Conservation (phyloP, 345 rosid genomes). For the rapeseed (Brassica napus) region Da-Ae NC_063442.1:43098001-43098500, state of each 20-base stretch:
- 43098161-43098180: conserved; percentile 89
- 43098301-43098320: conserved; percentile 86
- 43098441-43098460: conserved; percentile 92
- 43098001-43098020: conserved; percentile 81
- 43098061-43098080: conserved; percentile 43
- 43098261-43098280: conserved; percentile 67
- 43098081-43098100: conserved; percentile 80
- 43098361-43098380: conserved; percentile 92
- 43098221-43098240: conserved; percentile 86
- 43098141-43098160: conserved; percentile 96
- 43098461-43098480: conserved; percentile 94
- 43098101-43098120: conserved; percentile 88
- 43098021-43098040: conserved; percentile 86
- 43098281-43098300: conserved; percentile 71
- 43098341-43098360: conserved; percentile 83
- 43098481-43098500: conserved; percentile 97
- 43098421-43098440: conserved; percentile 86
- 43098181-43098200: conserved; percentile 81
- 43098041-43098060: conserved; percentile 63
- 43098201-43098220: conserved; percentile 90
- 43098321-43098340: conserved; percentile 82
- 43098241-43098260: conserved; percentile 97
- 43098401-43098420: conserved; percentile 89
- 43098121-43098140: conserved; percentile 93
- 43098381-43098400: conserved; percentile 94